Evolutionary conservation across 176 grass and related monocot genomes (phyloP), one percentile per base, ranked within the genome.

Genomic region (Triticum turgidum): DNA sequence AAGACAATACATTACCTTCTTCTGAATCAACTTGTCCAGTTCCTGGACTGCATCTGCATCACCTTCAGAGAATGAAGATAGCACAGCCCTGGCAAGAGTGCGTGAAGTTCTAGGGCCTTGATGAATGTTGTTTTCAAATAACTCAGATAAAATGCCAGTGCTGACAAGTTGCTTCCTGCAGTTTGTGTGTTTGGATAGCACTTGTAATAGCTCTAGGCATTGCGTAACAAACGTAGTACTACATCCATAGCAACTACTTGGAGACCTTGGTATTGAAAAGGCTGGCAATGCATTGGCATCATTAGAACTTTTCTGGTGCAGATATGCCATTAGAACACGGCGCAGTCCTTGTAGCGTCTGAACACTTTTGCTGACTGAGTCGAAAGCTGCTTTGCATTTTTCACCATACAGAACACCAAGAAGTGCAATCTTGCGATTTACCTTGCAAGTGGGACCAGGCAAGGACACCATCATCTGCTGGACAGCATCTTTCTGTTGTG

Each of bases 391-490:
- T 92, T 98, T 98, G 85, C 93, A 98, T 91, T 98, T 98, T 91
- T 98, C 96, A 86, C 96, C 93, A 80, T 98, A 98, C 39, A 98
- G 84, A 32, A 98, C 96, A 82, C 96, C 96, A 77, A 98, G 90
- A 82, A 98, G 89, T 56, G 90, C 96, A 84, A 98, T 98, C 90
- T 98, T 98, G 11, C 96, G 87, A 80, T 95, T 98, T 87, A 98
- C 90, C 85, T 98, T 98, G 84, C 91, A 92, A 76, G 96, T 95
- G 51, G 96, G 96, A 59, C 96, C 96, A 86, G 96, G 93, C 62
- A 98, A 89, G 79, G 96, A 98, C n/a, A 98, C 93, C 91, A 98
- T 95, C 96, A 98, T 98, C 89, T 98, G 96, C 84, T 98, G 96
- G 39, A 98, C 91, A 66, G 93, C 94, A 90, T 98, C 93, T 81